Conservation (phyloP, 2,329 filamentous ascomycete species). For the Epichloe coenophiala region DNA sequence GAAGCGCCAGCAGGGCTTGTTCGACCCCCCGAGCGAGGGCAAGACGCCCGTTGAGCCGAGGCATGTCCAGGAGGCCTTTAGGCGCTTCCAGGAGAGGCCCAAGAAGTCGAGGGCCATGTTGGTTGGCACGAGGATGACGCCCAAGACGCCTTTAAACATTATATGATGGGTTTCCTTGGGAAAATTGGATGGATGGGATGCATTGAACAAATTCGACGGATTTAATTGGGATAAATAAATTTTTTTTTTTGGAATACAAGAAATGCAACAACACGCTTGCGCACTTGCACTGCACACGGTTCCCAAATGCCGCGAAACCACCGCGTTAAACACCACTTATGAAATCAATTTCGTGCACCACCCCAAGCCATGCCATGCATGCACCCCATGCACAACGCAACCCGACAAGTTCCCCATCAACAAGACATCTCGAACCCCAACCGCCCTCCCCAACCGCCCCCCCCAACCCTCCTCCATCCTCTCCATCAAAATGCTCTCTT, state of each 20-base stretch:
- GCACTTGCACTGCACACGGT: too few species aligned
- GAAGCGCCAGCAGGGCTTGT: slow-evolving; percentile 48
- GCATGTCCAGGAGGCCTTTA: slow-evolving; percentile 88
- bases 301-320: too few species aligned
- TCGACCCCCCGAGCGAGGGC: slow-evolving; percentile 84
- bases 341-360: too few species aligned
- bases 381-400: too few species aligned
- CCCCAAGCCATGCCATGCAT: too few species aligned
- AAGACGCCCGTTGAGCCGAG: slow-evolving; percentile 75
- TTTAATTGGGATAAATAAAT: too few species aligned
- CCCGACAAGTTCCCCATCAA: too few species aligned
- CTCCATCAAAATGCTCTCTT: slow-evolving; percentile 52
- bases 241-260: too few species aligned
- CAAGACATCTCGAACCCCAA: not conserved
- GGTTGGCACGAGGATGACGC: slow-evolving; percentile 51
- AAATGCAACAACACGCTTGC: too few species aligned
- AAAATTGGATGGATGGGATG: not conserved
- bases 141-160: slow-evolving; percentile 57
- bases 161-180: slow-evolving; percentile 12
- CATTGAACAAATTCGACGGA: too few species aligned
- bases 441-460: not conserved
- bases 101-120: slow-evolving; percentile 77
- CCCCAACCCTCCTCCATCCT: too few species aligned
- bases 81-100: slow-evolving; percentile 69
- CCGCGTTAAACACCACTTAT: too few species aligned